A percentile compares a stretch with the other conserved stretches of the same genome.
These are phyloP conservation scores for Tetrahymena malaccensis DNA, from an alignment of 73 alveolate species.

Conservation along the genomic window DNA sequence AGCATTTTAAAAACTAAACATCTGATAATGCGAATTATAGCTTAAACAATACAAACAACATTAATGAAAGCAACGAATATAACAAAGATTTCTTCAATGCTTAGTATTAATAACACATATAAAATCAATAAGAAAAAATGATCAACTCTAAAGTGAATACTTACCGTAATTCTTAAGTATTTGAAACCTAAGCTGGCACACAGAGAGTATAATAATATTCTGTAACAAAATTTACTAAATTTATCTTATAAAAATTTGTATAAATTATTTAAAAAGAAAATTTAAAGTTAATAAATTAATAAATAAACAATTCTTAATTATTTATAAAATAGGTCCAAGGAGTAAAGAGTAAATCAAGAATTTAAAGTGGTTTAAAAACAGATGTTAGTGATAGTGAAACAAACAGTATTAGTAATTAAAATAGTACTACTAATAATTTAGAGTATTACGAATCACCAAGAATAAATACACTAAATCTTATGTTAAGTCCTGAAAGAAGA, in stretches of 20 bases:
- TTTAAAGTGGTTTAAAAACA: background rate
- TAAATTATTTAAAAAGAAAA: background rate
- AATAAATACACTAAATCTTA: background rate
- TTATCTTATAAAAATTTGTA: too few species aligned
- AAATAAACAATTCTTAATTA: background rate
- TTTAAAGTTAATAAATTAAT: background rate
- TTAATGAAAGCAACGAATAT: background rate
- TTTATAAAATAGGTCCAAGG: background rate
- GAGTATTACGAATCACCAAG: background rate
- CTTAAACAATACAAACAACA: background rate
- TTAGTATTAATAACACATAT: too few species aligned
- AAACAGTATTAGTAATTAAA: background rate
- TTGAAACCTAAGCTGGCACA: background rate
- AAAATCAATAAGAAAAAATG: background rate
- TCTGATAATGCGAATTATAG: background rate
- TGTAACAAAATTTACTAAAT: background rate
- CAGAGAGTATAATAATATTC: background rate
- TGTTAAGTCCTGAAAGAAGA: background rate
- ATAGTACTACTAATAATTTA: background rate
- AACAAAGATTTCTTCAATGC: background rate
- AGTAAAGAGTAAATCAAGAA: background rate
- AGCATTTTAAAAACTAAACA: background rate
- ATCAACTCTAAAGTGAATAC: background rate
- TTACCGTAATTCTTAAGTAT: background rate
- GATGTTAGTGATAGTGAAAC: background rate